phyloP scores from a whole-genome alignment of 106 monocot genomes.

The Phalaenopsis equestris region DNA sequence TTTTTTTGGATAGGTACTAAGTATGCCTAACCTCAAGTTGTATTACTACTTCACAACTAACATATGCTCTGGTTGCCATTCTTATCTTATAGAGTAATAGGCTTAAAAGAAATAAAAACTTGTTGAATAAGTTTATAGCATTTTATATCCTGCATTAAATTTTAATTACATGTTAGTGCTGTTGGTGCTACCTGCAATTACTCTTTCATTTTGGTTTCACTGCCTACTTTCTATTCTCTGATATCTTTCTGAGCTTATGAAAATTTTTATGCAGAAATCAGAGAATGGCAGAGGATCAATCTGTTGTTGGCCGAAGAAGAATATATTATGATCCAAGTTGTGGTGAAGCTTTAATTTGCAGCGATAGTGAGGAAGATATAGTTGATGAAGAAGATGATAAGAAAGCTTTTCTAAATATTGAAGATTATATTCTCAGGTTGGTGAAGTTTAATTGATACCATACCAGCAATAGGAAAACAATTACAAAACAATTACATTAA shows the following conservation, averaged over 20 bases:
- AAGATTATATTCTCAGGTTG: slow-evolving; percentile 90
- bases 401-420: slow-evolving; percentile 75
- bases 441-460: slow-evolving; percentile 7
- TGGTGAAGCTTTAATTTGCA: slow-evolving; percentile 98
- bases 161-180: neutral
- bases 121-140: neutral
- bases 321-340: slow-evolving; percentile 94
- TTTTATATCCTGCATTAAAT: neutral
- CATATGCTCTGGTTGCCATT: too few species aligned
- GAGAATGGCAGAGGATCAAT: slow-evolving; percentile 98
- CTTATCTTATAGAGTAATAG: neutral
- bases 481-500: too few species aligned
- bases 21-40: neutral
- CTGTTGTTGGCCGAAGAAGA: slow-evolving; percentile 90
- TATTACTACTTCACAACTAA: neutral
- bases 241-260: neutral
- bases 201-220: neutral
- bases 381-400: slow-evolving; percentile 96
- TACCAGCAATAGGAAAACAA: too few species aligned
- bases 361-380: slow-evolving; percentile 93
- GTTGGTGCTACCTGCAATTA: neutral
- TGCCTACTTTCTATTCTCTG: neutral
- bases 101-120: neutral
- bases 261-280: slow-evolving; percentile 61
- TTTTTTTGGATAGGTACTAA: slow-evolving; percentile 87